Evolutionary conservation across 2,329 filamentous ascomycete genomes (phyloP), one percentile per base, ranked within the genome.

Genomic region (Aureobasidium pullulans): DNA sequence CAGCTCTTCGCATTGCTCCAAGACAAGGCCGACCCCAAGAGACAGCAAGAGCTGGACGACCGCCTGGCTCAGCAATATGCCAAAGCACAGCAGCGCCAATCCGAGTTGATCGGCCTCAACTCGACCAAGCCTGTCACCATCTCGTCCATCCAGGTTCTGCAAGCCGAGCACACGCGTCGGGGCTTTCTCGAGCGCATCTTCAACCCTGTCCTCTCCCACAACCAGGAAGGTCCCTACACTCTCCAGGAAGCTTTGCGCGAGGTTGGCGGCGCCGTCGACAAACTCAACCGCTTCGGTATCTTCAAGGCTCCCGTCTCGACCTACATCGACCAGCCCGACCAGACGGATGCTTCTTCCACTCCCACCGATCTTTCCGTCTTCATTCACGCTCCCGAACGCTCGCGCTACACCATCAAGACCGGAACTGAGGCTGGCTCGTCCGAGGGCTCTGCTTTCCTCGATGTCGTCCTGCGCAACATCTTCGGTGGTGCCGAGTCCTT

Each of bases 401-500:
- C 89, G 34, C 86, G 88, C 40, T 84, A 97, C 69, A 85, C 91
- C 61, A 82, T 97, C 68, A 96, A 96, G 77, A 96, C 92, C 0
- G 94, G 94, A 61, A 97, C 94, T 8, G 93, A 97, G 70, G 81
- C 96, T 47, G 94, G 94, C 63, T 96, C 95, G 69, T 86, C 90
- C 23, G 94, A 99, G 74, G 94, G 93, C 37, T 96, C 92, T 7
- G 93, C 92, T 4, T 97, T 96, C 70, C 87, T 89, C 65, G 93
- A 94, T 65, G 81, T 91, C 46, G 81, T 93, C 54, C 86, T 91
- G 79, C 86, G 94, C 66, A 99, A 99, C 74, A 82, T 99, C 61
- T 90, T 99, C 71, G 94, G 94, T 54, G 94, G 94, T 40, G 94
- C 92, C 28, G 94, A 99, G 77, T 88, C 88, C 60, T 76, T 99